These are phyloP conservation scores for Hymenoscyphus occultus DNA, from an alignment of 2,329 filamentous ascomycete species.

Conservation along the genomic window DNA sequence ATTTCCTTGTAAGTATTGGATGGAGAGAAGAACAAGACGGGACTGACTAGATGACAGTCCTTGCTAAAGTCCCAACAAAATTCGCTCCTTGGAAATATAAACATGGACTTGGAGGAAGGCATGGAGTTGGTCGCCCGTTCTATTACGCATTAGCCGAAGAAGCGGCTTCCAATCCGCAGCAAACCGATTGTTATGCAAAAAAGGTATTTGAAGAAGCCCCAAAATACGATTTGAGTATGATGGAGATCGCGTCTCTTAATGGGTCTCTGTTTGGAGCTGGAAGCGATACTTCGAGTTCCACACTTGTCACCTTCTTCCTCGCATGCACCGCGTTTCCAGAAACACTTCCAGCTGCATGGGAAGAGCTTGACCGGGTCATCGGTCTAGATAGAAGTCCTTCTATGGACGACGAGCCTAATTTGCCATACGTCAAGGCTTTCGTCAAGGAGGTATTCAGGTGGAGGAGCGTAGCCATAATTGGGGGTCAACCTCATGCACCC, in stretches of 20 bases:
- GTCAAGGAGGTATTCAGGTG: slow-evolving; percentile 48
- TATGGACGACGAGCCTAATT: slow-evolving; percentile 43
- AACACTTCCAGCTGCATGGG: slow-evolving; percentile 32
- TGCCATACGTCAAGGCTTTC: slow-evolving; percentile 46
- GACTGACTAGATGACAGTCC: slow-evolving; percentile 15
- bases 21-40: background rate
- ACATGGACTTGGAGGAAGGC: slow-evolving; percentile 22
- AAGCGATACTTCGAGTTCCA: slow-evolving; percentile 38
- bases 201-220: slow-evolving; percentile 28
- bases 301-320: slow-evolving; percentile 38
- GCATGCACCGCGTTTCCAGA: slow-evolving; percentile 38
- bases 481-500: slow-evolving; percentile 53
- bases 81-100: slow-evolving; percentile 30
- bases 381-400: slow-evolving; percentile 45
- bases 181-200: slow-evolving; percentile 24
- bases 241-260: slow-evolving; percentile 22
- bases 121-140: slow-evolving; percentile 22
- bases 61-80: slow-evolving; percentile 25
- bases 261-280: slow-evolving; percentile 45
- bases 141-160: slow-evolving; percentile 27
- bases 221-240: slow-evolving; percentile 20
- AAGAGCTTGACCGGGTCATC: slow-evolving; percentile 48
- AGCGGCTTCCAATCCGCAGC: slow-evolving; percentile 22
- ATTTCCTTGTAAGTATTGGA: slow-evolving; percentile 23
- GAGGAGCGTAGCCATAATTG: slow-evolving; percentile 44